Base-by-base conservation (phyloP, 148 eudicot genomes). In the Hydrangea macrophylla region DNA sequence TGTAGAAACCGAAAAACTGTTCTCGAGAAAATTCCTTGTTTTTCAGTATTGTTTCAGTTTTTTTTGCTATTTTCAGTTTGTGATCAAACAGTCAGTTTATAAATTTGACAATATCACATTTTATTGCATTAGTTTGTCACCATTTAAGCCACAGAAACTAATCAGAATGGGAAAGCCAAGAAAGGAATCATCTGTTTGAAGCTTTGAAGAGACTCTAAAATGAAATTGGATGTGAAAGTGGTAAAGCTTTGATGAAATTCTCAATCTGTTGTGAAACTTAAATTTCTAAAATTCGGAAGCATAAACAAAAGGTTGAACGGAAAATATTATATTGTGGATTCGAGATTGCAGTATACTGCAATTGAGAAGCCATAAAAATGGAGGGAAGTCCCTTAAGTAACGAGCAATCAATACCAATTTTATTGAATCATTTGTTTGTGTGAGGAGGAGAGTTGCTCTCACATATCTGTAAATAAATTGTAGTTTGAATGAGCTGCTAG, bases 101-200 rank as follows among this genome's bases (percentile, higher is more conserved):
- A 53, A 68, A 27, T 26, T 56, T 33, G 35, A 27, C 25, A 18
- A 27, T 9, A n/a, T 65, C 23, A 2, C 27, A 6, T 51, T 32
- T 31, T 25, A 50, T 10, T 65, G 48, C 48, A 36, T 35, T 7
- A 67, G 35, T 58, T 35, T 67, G 24, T 48, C 24, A 30, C 53
- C 22, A 51, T 22, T 17, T 50, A 32, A 23, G 57, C 36, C 27
- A 2, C n/a, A 30, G 39, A 50, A 20, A 20, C 10, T 62, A 13
- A 51, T 51, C 58, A 24, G 36, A 35, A 11, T 24, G 26, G 60
- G 17, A 11, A 50, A 5, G 24, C 10, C 2, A 20, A 9, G 15
- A 55, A 8, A 24, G 1, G 5, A 9, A 6, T 26, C 4, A 40
- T 2, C n/a, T 27, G 22, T 44, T 64, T 23, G 10, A 64, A 10